A percentile compares a stretch with the other conserved stretches of the same genome.
These are phyloP conservation scores for Clarireedia paspali DNA, from an alignment of 2,329 filamentous ascomycete genomes.

Conservation along the genomic window DNA sequence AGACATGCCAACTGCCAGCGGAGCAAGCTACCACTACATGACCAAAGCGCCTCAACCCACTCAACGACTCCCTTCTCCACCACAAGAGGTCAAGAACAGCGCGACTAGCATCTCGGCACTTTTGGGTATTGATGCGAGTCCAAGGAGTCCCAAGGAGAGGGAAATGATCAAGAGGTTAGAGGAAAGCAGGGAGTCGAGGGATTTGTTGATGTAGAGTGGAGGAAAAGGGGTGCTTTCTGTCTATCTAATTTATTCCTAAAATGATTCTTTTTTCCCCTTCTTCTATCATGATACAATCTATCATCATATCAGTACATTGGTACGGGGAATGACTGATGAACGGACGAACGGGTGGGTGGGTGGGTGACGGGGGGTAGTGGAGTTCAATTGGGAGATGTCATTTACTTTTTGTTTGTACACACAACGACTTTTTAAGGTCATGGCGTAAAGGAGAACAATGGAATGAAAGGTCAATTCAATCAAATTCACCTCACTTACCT, in stretches of 20 bases:
- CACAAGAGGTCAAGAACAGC: constrained; percentile 32
- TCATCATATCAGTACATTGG: no score
- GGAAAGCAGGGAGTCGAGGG: constrained; percentile 32
- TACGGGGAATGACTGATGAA: neutral
- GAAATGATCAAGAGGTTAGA: constrained; percentile 50
- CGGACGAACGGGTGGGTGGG: neutral
- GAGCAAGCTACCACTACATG: constrained; percentile 1
- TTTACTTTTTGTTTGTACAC: no score
- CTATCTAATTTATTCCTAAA: no score
- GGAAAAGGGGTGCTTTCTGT: no score
- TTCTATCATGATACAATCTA: no score
- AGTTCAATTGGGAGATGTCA: neutral
- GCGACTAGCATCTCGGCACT: constrained; percentile 54
- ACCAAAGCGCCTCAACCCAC: constrained; percentile 33
- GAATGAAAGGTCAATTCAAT: no score
- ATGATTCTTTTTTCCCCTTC: no score
- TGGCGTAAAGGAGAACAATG: no score
- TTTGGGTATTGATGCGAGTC: constrained; percentile 39
- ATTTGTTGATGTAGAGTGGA: constrained; percentile 4
- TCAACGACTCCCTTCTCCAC: constrained; percentile 45
- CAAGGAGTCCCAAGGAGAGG: constrained; percentile 40
- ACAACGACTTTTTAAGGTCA: no score
- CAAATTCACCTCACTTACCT: no score
- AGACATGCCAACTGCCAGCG: constrained; percentile 16
- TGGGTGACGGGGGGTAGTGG: neutral